Conservation (phyloP, 1,284 basidiomycete species). For the Uromyces viciae-fabae region DNA sequence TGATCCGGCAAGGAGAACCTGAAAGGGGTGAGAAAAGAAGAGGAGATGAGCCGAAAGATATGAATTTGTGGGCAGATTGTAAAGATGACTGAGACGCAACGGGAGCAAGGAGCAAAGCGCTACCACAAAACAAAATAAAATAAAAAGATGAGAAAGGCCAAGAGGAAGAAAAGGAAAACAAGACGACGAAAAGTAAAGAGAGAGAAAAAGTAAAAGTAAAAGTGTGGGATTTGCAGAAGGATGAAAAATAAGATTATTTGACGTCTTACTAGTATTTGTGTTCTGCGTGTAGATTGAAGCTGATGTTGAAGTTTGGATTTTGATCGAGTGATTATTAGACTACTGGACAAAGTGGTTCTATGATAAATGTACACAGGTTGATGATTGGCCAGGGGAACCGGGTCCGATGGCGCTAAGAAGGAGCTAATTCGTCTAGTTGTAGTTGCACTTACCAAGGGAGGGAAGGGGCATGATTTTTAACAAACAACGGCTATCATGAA, state of each 20-base stretch:
- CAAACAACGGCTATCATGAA: too few relatives aligned
- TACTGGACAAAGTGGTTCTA: background rate
- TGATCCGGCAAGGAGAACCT: background rate
- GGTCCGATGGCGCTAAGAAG: background rate
- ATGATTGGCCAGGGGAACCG: conserved; percentile 4
- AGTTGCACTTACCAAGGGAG: conserved; percentile 4
- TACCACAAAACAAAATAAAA: too few relatives aligned
- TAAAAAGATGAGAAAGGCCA: background rate
- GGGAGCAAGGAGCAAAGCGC: too few relatives aligned
- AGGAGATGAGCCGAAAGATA: conserved; percentile 20
- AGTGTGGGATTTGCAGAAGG: background rate
- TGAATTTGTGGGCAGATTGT: conserved; percentile 12
- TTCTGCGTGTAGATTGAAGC: background rate
- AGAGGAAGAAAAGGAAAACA: background rate
- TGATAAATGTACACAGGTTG: background rate
- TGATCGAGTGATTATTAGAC: background rate
- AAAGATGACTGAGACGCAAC: background rate
- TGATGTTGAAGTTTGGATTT: too few relatives aligned
- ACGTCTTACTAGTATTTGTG: background rate
- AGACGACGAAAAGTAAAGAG: background rate
- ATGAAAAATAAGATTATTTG: conserved; percentile 8
- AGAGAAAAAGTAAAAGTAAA: background rate
- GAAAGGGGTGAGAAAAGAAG: conserved; percentile 27
- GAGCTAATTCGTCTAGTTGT: background rate
- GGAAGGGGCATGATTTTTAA: too few relatives aligned